phyloP scores from a whole-genome alignment of 2,329 filamentous ascomycete genomes.

The Colletotrichum zoysiae region DNA sequence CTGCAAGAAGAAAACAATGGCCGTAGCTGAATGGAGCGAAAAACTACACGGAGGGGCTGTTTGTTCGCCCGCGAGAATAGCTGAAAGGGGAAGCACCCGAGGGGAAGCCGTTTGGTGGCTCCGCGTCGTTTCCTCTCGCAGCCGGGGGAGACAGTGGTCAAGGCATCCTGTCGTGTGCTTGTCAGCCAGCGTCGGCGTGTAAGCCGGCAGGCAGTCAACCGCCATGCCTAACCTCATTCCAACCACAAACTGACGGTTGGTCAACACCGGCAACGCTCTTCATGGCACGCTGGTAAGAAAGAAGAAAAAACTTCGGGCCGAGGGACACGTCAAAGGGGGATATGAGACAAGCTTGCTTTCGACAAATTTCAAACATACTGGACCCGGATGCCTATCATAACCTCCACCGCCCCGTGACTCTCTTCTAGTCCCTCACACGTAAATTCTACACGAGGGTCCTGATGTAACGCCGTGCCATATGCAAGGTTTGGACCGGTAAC shows the following conservation, averaged over 20 bases:
- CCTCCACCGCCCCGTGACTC: constrained; percentile 29
- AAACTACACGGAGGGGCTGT: background rate
- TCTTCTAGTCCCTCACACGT: constrained; percentile 44
- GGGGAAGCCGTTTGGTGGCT: background rate
- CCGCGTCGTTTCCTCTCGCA: background rate
- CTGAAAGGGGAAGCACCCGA: background rate
- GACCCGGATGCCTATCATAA: constrained; percentile 37
- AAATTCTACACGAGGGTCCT: constrained; percentile 51
- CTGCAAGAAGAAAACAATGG: background rate
- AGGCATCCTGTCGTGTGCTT: no score
- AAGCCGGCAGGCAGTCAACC: background rate
- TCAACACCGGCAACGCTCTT: background rate
- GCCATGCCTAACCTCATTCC: background rate
- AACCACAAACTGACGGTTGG: background rate
- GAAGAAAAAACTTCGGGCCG: background rate
- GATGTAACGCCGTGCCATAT: constrained; percentile 55
- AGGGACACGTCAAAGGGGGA: background rate
- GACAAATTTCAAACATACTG: constrained; percentile 38
- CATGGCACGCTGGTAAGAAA: background rate
- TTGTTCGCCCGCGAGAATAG: background rate
- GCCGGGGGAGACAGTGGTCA: background rate
- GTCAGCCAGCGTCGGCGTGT: no score
- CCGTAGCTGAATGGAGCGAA: no score
- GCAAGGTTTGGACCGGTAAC: constrained; percentile 44
- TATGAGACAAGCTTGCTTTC: constrained; percentile 16